Evolutionary conservation across 78 protist genomes (phyloP).

Genomic region (Planoprotostelium fungivorum): DNA sequence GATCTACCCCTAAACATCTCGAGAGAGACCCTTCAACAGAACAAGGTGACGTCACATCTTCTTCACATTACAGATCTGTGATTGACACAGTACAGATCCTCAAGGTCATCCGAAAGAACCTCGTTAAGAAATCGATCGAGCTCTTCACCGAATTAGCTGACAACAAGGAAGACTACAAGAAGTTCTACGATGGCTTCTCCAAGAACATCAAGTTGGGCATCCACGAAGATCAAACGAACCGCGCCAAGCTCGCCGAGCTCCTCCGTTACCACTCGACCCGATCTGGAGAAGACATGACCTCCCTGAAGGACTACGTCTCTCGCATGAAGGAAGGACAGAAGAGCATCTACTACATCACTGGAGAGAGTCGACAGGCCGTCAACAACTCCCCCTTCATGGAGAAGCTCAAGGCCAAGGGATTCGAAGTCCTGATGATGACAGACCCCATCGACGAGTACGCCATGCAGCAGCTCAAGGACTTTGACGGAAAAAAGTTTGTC

Average conservation of each 20-base stretch:
- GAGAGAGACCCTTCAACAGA: conserved; percentile 99
- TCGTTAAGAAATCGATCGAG: conserved; percentile 97
- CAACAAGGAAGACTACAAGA: conserved; percentile 93
- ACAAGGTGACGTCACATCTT: too few relatives aligned
- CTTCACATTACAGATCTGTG: too few relatives aligned
- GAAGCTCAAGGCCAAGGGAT: conserved; percentile 62
- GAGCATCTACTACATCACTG: conserved; percentile 33
- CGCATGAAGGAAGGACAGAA: conserved; percentile 47
- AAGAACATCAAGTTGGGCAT: conserved; percentile 99
- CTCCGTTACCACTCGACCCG: conserved; percentile 95
- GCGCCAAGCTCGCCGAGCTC: conserved; percentile 93
- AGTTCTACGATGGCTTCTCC: conserved; percentile 96
- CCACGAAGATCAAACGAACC: conserved; percentile 97
- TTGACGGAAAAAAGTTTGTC: conserved; percentile 96
- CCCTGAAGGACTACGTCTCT: conserved; percentile 22
- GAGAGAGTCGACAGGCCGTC: conserved; percentile 63
- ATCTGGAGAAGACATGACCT: conserved; percentile 84
- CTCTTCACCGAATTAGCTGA: conserved; percentile 96
- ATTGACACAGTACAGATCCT: too few relatives aligned
- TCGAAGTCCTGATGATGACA: conserved; percentile 96
- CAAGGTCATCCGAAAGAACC: conserved; percentile 97
- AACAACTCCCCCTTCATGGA: conserved; percentile 85
- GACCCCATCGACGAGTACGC: conserved; percentile 99
- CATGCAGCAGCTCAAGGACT: conserved; percentile 98
- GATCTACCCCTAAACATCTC: conserved; percentile 99